phyloP scores from a whole-genome alignment of 208 protist species.

The Borovskyia barvae region DNA sequence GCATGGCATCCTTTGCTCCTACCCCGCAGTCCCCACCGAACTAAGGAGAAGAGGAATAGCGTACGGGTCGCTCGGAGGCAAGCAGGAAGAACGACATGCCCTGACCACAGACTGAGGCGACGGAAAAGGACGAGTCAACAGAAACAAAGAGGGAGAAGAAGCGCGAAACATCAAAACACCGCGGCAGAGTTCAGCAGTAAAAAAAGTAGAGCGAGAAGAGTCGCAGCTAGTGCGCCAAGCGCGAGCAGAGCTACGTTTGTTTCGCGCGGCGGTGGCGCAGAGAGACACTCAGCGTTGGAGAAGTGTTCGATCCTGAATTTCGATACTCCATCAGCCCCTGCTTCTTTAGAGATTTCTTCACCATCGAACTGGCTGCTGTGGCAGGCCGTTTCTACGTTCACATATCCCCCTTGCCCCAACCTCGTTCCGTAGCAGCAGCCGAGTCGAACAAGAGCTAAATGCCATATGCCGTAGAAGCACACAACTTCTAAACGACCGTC shows the following conservation, averaged over 20 bases:
- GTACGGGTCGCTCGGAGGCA: too few relatives aligned
- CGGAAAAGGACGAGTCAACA: too few relatives aligned
- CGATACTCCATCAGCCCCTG: background rate
- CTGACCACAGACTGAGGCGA: too few relatives aligned
- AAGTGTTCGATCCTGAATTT: slow-evolving; percentile 10
- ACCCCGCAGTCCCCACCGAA: too few relatives aligned
- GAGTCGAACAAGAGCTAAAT: slow-evolving; percentile 40
- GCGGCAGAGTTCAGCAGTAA: background rate
- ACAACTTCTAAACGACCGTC: slow-evolving; percentile 50
- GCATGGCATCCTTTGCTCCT: too few relatives aligned
- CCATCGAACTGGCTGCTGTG: slow-evolving; percentile 55
- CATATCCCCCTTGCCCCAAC: slow-evolving; percentile 41
- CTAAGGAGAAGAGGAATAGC: too few relatives aligned
- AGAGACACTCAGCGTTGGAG: slow-evolving; percentile 9
- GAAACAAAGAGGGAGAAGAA: too few relatives aligned
- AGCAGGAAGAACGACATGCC: too few relatives aligned
- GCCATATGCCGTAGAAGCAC: slow-evolving; percentile 54
- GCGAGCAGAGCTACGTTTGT: slow-evolving; percentile 2
- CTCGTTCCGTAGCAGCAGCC: slow-evolving; percentile 47
- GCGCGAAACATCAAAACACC: too few relatives aligned
- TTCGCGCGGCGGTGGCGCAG: slow-evolving; percentile 5
- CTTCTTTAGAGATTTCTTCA: slow-evolving; percentile 22
- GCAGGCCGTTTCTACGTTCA: slow-evolving; percentile 22
- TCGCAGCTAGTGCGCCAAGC: background rate
- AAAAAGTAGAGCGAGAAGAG: background rate